Base-by-base conservation (phyloP, 306 rosid species). In the Argentina anserina region DNA sequence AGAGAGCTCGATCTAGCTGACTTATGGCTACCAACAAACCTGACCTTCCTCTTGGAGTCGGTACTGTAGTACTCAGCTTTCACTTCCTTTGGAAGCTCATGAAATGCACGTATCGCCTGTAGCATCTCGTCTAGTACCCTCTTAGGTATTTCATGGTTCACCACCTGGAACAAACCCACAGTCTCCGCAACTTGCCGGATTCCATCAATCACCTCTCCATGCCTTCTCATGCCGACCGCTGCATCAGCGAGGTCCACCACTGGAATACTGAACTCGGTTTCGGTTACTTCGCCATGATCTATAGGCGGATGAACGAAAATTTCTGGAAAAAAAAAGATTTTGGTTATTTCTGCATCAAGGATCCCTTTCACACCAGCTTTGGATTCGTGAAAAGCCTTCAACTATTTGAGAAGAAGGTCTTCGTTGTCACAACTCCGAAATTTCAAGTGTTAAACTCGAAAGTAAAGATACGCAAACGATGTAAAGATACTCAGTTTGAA, bases 71-170 rank as follows among this genome's bases (percentile, higher is more conserved):
- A 82, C 66, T 62, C 72, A 9, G 12, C 71, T 71, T 33, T 33
- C 69, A 46, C 20, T 21, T 82, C 81, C 50, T 56, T 78, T 1
- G 84, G 75, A 3, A 80, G 77, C 45, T 86, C 87, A 73, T 82
- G 87, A 56, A 86, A 86, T 47, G 40, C 75, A 55, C 79, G 85
- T 21, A 74, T 84, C 72, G 61, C 84, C 64, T 7, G 56, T 45
- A 80, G 2, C 75, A 62, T 31, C 67, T 65, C 68, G 69, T 78
- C 60, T 78, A 80, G 33, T 79, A 23, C 28, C 3, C 12, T 53
- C 60, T 53, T 23, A 53, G 60, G 60, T 21, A 53, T 47, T 0
- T 1, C 86, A 36, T 85, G 86, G 59, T 85, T 85, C 72, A 85
- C 81, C 70, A 82, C 82, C 66, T 7, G 63, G 50, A 18, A 47